A percentile compares a stretch with the other conserved stretches of the same genome.
These are phyloP conservation scores for Amanita brunnescens DNA, from an alignment of 768 basidiomycete species.

Conservation along the genomic window DNA sequence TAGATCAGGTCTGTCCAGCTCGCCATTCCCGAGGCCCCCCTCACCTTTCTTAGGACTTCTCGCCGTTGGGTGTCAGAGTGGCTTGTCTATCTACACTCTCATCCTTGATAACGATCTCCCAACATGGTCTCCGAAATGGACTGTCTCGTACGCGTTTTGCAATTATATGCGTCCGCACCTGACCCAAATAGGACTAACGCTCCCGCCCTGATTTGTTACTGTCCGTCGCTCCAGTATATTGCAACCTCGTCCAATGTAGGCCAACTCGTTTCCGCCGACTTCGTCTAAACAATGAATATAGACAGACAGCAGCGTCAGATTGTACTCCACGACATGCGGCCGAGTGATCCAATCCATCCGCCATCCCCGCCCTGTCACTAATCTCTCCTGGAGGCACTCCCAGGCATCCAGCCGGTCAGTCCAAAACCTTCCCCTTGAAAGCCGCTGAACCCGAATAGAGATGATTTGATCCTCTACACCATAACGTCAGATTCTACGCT, in stretches of 20 bases:
- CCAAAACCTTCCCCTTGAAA: background rate
- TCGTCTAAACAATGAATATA: conserved; percentile 17
- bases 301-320: conserved; percentile 49
- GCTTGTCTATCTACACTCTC: conserved; percentile 67
- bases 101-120: conserved; percentile 76
- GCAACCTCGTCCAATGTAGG: conserved; percentile 51
- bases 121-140: conserved; percentile 80
- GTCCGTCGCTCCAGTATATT: conserved; percentile 73
- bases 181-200: conserved; percentile 33
- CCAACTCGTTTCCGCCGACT: background rate
- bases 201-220: conserved; percentile 49
- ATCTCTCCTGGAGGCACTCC: conserved; percentile 67
- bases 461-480: conserved; percentile 75
- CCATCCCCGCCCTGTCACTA: conserved; percentile 67
- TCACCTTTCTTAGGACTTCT: conserved; percentile 51
- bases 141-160: conserved; percentile 36
- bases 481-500: conserved; percentile 76
- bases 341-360: conserved; percentile 57
- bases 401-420: conserved; percentile 52
- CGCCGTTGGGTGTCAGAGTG: conserved; percentile 52
- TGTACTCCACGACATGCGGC: conserved; percentile 69
- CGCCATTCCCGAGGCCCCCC: too few species aligned
- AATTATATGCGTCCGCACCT: conserved; percentile 5
- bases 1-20: conserved; percentile 49
- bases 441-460: conserved; percentile 29